Percentiles rank a stretch among this genome's conserved stretches.
phyloP scores from a whole-genome alignment of 164 flowering plant species.

The Magnolia sinica region DNA sequence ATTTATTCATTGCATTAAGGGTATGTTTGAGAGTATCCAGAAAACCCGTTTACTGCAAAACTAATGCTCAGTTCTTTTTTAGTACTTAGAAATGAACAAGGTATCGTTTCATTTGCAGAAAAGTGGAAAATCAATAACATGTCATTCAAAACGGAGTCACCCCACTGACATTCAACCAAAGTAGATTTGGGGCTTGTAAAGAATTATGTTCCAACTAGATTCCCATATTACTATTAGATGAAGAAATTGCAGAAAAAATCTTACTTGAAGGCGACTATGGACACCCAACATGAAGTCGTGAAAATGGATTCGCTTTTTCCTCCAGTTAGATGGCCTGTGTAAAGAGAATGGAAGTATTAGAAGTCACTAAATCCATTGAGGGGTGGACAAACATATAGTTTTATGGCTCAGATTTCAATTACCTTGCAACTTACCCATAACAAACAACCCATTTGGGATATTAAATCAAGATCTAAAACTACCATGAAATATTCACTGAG shows the following conservation, averaged over 20 bases:
- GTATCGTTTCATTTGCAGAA: background rate
- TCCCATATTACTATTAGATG: background rate
- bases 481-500: background rate
- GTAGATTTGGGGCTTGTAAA: background rate
- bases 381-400: too few relatives aligned
- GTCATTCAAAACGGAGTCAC: too few relatives aligned
- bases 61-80: too few relatives aligned
- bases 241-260: slow-evolving; percentile 6
- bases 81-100: background rate
- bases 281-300: slow-evolving; percentile 98
- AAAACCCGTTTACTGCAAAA: too few relatives aligned
- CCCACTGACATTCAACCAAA: too few relatives aligned
- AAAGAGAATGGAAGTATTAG: slow-evolving; percentile 3
- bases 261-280: slow-evolving; percentile 90
- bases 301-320: slow-evolving; percentile 93
- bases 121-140: background rate
- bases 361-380: background rate
- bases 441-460: too few relatives aligned
- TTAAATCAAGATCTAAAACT: background rate
- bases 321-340: slow-evolving; percentile 79
- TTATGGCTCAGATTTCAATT: too few relatives aligned
- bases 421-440: too few relatives aligned
- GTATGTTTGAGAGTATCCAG: background rate
- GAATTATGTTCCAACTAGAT: background rate
- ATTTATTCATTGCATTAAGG: too few relatives aligned